These are phyloP conservation scores for Roridomyces roridus DNA, from an alignment of 768 basidiomycete species.

Conservation along the genomic window DNA sequence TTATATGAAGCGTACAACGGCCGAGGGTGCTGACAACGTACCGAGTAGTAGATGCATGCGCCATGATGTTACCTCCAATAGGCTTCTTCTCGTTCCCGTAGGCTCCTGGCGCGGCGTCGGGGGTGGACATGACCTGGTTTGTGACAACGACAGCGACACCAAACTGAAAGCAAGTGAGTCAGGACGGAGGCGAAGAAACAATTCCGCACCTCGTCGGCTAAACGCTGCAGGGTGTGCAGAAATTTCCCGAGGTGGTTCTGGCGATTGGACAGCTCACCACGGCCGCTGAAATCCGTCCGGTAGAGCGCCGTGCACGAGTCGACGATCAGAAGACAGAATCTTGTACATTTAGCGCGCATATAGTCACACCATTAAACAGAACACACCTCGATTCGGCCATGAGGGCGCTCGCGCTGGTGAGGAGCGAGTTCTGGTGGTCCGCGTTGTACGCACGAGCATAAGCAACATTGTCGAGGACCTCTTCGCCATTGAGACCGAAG, in stretches of 20 bases:
- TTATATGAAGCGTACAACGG: slow-evolving; percentile 5
- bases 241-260: slow-evolving; percentile 98
- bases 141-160: slow-evolving; percentile 97
- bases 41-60: slow-evolving; percentile 98
- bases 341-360: slow-evolving; percentile 41
- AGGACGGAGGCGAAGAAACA: slow-evolving; percentile 8
- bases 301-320: slow-evolving; percentile 97
- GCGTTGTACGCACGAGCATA: slow-evolving; percentile 99
- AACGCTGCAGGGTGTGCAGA: slow-evolving; percentile 86
- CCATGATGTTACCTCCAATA: slow-evolving; percentile 98
- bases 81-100: slow-evolving; percentile 97
- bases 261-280: slow-evolving; percentile 93
- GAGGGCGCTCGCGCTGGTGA: slow-evolving; percentile 93
- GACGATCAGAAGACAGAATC: slow-evolving; percentile 95
- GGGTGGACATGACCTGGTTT: slow-evolving; percentile 99
- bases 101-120: slow-evolving; percentile 90
- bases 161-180: slow-evolving; percentile 59
- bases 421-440: slow-evolving; percentile 91
- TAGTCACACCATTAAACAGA: slow-evolving; percentile 4
- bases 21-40: slow-evolving; percentile 36
- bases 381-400: slow-evolving; percentile 97
- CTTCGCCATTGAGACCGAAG: slow-evolving; percentile 96
- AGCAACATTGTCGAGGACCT: slow-evolving; percentile 97
- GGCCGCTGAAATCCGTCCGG: slow-evolving; percentile 93
- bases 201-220: slow-evolving; percentile 89